A percentile compares a stretch with the other conserved stretches of the same genome.
These are phyloP conservation scores for Botrytis galanthina DNA, from an alignment of 2,329 filamentous ascomycete genomes.

Conservation along the genomic window DNA sequence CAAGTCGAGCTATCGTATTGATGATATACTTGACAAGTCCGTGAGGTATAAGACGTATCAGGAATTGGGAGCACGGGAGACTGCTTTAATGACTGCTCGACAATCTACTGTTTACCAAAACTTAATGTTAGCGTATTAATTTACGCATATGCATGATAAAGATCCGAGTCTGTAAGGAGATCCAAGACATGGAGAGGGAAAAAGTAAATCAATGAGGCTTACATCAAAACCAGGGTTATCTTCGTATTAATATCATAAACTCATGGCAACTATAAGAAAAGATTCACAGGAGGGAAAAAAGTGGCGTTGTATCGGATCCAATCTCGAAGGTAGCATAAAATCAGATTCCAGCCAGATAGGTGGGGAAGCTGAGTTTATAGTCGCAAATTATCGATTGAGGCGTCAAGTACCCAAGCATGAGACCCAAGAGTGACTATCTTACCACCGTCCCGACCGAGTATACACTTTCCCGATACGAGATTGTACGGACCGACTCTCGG, in stretches of 20 bases:
- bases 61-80: slow-evolving; percentile 20
- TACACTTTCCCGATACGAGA: slow-evolving; percentile 2
- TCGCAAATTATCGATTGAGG: slow-evolving; percentile 19
- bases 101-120: not conserved
- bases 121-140: not conserved
- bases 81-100: slow-evolving; percentile 10
- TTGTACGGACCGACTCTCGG: slow-evolving; percentile 11
- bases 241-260: slow-evolving; percentile 9
- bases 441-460: slow-evolving; percentile 1
- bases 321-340: not conserved
- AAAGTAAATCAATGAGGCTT: slow-evolving; percentile 18
- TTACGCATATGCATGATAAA: not conserved
- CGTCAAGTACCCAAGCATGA: slow-evolving; percentile 12
- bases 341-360: not conserved
- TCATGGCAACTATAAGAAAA: not conserved
- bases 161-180: slow-evolving; percentile 19
- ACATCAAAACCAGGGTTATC: slow-evolving; percentile 7
- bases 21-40: slow-evolving; percentile 25
- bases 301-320: slow-evolving; percentile 12
- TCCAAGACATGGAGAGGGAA: slow-evolving; percentile 28
- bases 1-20: slow-evolving; percentile 39
- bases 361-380: slow-evolving; percentile 17
- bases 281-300: not conserved
- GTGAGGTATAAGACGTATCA: slow-evolving; percentile 22
- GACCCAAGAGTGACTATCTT: slow-evolving; percentile 12